phyloP scores from a whole-genome alignment of 768 basidiomycete genomes.

The Pholiota microspora region DNA sequence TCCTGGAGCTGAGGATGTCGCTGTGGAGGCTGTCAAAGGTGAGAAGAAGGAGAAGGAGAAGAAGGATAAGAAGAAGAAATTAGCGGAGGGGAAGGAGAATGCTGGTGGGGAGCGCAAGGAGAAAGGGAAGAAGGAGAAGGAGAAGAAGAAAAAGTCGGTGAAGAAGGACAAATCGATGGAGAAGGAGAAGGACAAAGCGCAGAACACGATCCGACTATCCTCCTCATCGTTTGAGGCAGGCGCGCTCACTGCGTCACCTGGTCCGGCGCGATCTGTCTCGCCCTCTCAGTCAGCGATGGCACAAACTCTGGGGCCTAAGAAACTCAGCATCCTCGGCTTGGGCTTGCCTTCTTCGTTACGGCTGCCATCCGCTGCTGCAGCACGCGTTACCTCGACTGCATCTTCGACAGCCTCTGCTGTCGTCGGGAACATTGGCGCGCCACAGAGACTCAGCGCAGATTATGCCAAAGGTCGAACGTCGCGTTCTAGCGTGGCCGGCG shows the following conservation, averaged over 20 bases:
- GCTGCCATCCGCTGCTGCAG: conserved; percentile 38
- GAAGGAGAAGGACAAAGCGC: conserved; percentile 10
- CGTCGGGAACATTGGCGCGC: conserved; percentile 1
- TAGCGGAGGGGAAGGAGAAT: conserved; percentile 25
- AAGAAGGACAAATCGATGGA: conserved; percentile 34
- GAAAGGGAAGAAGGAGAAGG: conserved; percentile 16
- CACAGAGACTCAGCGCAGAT: conserved; percentile 3
- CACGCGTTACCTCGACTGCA: conserved; percentile 32
- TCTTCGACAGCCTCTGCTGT: conserved; percentile 4
- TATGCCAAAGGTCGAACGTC: not conserved
- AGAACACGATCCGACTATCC: not conserved
- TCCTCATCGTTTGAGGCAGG: conserved; percentile 56
- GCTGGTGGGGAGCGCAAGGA: too few relatives aligned
- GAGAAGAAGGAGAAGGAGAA: conserved; percentile 28
- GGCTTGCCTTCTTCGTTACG: conserved; percentile 58
- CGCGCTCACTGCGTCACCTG: conserved; percentile 39
- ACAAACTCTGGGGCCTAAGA: conserved; percentile 52
- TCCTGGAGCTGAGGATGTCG: conserved; percentile 17
- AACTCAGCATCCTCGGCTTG: conserved; percentile 59
- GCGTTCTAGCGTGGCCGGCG: conserved; percentile 13
- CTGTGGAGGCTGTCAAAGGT: conserved; percentile 24
- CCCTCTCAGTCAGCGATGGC: conserved; percentile 3
- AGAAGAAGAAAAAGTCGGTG: conserved; percentile 36
- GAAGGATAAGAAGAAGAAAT: conserved; percentile 37
- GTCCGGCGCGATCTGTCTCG: not conserved